These are phyloP conservation scores for Microbotryum scabiosae DNA, from an alignment of 1,284 basidiomycete genomes.

Conservation along the genomic window DNA sequence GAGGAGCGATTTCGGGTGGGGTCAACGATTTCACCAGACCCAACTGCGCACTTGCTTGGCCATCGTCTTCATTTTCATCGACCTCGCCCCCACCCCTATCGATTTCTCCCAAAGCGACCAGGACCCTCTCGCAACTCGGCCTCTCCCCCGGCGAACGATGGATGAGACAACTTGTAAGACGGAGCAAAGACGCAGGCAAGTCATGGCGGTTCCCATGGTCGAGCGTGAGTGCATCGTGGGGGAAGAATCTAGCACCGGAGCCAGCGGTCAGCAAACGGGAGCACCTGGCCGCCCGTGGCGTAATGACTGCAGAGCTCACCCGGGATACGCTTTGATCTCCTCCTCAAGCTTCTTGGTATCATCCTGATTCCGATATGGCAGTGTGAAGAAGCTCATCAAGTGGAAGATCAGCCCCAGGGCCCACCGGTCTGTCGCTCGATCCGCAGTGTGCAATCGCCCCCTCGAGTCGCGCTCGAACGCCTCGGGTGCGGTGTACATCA, in stretches of 20 bases:
- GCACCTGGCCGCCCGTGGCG: not conserved
- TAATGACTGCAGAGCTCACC: conserved; percentile 17
- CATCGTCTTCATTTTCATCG: too few relatives aligned
- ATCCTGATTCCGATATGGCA: conserved; percentile 27
- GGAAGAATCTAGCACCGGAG: conserved; percentile 12
- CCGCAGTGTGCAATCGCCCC: conserved; percentile 10
- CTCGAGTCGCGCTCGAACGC: conserved; percentile 13
- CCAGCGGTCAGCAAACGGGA: not conserved
- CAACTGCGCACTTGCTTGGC: too few relatives aligned
- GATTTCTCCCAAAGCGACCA: not conserved
- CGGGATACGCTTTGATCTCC: conserved; percentile 29
- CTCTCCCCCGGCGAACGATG: conserved; percentile 19
- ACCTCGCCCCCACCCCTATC: too few relatives aligned
- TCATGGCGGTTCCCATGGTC: conserved; percentile 25
- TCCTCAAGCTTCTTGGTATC: conserved; percentile 23
- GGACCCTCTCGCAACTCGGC: conserved; percentile 25
- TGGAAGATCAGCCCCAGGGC: conserved; percentile 33
- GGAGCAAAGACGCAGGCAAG: conserved; percentile 22
- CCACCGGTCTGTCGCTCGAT: conserved; percentile 31
- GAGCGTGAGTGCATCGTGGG: not conserved
- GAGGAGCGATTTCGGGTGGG: too few relatives aligned
- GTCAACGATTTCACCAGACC: too few relatives aligned
- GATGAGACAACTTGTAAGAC: conserved; percentile 27
- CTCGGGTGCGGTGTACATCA: conserved; percentile 33
- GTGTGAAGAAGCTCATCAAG: conserved; percentile 32